These are phyloP conservation scores for Phytophthora chlamydospora DNA, from an alignment of 352 stramenopile genomes.

Conservation along the genomic window DNA sequence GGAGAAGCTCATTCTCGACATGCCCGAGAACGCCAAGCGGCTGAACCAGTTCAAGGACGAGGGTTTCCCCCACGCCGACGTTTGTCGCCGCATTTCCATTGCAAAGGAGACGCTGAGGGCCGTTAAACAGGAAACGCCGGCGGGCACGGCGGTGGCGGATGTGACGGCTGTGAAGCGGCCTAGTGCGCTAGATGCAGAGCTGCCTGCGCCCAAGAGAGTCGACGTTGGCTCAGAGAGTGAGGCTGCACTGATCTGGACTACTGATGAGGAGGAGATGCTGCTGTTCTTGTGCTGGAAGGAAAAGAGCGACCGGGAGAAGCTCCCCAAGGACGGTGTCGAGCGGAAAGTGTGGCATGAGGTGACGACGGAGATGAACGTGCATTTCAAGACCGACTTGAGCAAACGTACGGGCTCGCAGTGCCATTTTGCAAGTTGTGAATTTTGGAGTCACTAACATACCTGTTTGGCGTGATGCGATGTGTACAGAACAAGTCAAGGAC, in stretches of 20 bases:
- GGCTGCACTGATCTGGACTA: constrained; percentile 1
- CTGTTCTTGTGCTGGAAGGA: constrained; percentile 37
- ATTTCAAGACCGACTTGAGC: constrained; percentile 22
- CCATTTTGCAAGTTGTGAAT: neutral
- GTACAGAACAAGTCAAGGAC: constrained; percentile 37
- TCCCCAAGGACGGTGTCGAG: constrained; percentile 25
- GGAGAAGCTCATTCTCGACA: constrained; percentile 32
- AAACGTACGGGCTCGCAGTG: constrained; percentile 5
- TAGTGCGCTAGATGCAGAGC: neutral
- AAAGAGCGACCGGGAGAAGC: constrained; percentile 16
- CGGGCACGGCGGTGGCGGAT: neutral
- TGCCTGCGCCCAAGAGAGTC: constrained; percentile 15
- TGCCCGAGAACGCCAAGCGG: constrained; percentile 24
- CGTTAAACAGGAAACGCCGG: neutral
- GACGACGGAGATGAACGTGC: constrained; percentile 31
- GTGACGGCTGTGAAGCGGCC: constrained; percentile 5
- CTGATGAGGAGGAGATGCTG: constrained; percentile 31
- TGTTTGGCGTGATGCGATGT: neutral
- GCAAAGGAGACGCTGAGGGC: constrained; percentile 15
- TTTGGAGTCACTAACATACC: neutral
- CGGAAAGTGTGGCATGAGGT: constrained; percentile 24
- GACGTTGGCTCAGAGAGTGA: neutral
- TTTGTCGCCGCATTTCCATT: constrained; percentile 26
- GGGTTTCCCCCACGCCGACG: constrained; percentile 26
- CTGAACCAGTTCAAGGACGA: constrained; percentile 29